Conservation (phyloP, 2,329 filamentous ascomycete genomes). For the Penicillium fuscoglaucum region DNA sequence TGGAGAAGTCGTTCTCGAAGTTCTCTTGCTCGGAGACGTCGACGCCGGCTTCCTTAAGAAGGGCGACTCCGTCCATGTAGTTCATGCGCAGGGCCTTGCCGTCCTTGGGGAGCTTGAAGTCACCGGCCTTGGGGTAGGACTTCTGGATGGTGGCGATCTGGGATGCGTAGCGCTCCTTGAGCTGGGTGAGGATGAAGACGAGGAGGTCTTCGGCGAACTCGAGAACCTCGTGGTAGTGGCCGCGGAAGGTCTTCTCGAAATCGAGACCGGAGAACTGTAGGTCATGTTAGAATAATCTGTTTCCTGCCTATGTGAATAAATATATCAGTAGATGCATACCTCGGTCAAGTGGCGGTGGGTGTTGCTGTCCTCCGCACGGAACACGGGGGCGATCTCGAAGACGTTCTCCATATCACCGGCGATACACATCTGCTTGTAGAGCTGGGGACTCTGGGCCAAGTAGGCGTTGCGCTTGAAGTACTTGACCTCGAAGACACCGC, state of each 20-base stretch:
- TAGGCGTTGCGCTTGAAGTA: constrained; percentile 85
- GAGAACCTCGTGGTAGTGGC: constrained; percentile 54
- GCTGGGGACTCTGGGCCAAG: constrained; percentile 64
- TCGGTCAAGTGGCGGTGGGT: constrained; percentile 67
- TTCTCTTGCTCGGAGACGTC: constrained; percentile 51
- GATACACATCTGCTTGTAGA: constrained; percentile 70
- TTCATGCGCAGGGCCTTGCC: constrained; percentile 52
- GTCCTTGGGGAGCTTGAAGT: constrained; percentile 52
- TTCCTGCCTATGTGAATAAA: too few species aligned
- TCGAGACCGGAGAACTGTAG: constrained; percentile 52
- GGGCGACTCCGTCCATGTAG: constrained; percentile 51
- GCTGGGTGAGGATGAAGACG: constrained; percentile 50
- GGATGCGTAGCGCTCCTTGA: constrained; percentile 47
- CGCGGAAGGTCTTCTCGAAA: constrained; percentile 53
- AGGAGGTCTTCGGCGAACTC: constrained; percentile 52
- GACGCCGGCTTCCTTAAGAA: constrained; percentile 52
- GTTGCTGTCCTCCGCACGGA: constrained; percentile 68
- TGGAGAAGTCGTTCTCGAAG: constrained; percentile 50
- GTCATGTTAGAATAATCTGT: constrained; percentile 20
- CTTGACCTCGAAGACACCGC: constrained; percentile 83
- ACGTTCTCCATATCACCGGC: constrained; percentile 63
- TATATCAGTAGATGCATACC: constrained; percentile 33
- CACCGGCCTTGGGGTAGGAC: constrained; percentile 52
- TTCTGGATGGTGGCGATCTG: constrained; percentile 50
- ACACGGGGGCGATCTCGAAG: constrained; percentile 66